These are phyloP conservation scores for Blastosporella zonata DNA, from an alignment of 1,284 basidiomycete species.

Conservation along the genomic window DNA sequence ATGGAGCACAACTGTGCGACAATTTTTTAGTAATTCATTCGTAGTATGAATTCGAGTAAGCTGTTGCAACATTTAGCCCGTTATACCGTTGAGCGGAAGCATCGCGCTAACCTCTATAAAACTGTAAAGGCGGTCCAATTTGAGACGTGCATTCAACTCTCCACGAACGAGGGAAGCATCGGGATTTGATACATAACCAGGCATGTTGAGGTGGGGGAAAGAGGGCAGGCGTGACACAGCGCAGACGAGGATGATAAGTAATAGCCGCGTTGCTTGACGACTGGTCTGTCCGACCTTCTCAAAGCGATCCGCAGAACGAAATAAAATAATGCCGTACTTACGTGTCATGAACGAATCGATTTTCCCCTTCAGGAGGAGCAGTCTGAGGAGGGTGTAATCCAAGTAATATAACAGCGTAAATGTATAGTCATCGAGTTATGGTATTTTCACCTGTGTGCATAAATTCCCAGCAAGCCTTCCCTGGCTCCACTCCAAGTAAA, in stretches of 20 bases:
- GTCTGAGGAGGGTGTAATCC: too few relatives aligned
- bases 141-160: not conserved
- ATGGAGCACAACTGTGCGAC: not conserved
- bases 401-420: not conserved
- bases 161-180: not conserved
- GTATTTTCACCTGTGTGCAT: slow-evolving; percentile 71
- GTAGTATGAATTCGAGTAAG: too few relatives aligned
- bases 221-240: not conserved
- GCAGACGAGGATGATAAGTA: not conserved
- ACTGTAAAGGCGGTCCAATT: not conserved
- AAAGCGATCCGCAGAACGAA: not conserved
- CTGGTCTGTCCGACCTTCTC: not conserved
- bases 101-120: not conserved
- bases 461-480: slow-evolving; percentile 78
- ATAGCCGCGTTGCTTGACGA: not conserved
- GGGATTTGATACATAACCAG: not conserved
- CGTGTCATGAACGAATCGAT: not conserved
- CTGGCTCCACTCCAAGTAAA: slow-evolving; percentile 81
- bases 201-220: not conserved
- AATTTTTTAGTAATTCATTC: not conserved
- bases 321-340: not conserved
- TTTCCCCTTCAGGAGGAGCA: too few relatives aligned
- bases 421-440: not conserved
- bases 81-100: too few relatives aligned
- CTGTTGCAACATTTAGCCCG: too few relatives aligned